phyloP scores from a whole-genome alignment of 495 filamentous ascomycete genomes.

The Xylaria flabelliformis region DNA sequence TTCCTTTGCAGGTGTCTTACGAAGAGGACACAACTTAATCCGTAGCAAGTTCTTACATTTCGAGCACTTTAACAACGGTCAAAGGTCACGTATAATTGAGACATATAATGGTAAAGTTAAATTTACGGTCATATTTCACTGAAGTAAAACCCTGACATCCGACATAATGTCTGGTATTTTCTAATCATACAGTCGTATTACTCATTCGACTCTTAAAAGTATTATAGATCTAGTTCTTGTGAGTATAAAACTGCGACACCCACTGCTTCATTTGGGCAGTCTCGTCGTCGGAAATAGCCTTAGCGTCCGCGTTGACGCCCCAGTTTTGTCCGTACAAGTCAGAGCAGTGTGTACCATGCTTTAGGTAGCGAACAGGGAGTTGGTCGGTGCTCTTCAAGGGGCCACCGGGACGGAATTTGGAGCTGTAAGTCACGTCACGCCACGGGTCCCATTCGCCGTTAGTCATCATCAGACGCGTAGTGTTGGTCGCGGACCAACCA shows the following conservation, averaged over 20 bases:
- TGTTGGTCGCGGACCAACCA: constrained; percentile 63
- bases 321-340: constrained; percentile 57
- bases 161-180: not conserved
- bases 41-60: not conserved
- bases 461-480: constrained; percentile 64
- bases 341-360: constrained; percentile 51
- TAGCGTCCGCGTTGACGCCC: constrained; percentile 47
- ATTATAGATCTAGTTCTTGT: constrained; percentile 36
- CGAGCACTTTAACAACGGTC: too few relatives aligned
- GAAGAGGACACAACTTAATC: not conserved
- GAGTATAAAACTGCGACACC: constrained; percentile 50
- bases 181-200: constrained; percentile 3
- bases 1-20: not conserved
- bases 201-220: not conserved
- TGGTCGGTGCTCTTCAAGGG: constrained; percentile 44
- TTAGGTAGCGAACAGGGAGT: constrained; percentile 43
- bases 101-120: not conserved
- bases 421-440: constrained; percentile 49
- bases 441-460: constrained; percentile 61
- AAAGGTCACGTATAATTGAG: too few relatives aligned
- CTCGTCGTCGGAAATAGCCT: constrained; percentile 41
- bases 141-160: not conserved
- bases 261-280: constrained; percentile 46
- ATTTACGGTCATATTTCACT: not conserved
- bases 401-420: constrained; percentile 49